Conservation (phyloP, 345 rosid genomes). For the Acer yangbiense region DNA sequence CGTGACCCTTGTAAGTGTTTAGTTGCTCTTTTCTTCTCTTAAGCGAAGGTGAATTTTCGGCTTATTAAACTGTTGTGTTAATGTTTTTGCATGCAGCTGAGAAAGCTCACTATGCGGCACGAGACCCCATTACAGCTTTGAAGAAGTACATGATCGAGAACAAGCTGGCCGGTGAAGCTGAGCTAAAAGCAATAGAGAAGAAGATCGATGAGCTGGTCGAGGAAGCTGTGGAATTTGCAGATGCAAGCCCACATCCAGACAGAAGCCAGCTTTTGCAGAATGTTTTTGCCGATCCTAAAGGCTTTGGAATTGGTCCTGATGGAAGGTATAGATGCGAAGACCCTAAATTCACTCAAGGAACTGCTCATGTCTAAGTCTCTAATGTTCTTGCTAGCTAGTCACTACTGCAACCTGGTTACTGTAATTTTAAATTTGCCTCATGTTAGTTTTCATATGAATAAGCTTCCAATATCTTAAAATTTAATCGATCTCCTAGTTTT, state of each 20-base stretch:
- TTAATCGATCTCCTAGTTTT: background rate
- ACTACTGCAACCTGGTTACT: background rate
- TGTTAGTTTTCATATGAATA: background rate
- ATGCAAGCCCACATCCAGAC: conserved; percentile 47
- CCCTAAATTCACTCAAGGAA: conserved; percentile 59
- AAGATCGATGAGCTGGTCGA: conserved; percentile 57
- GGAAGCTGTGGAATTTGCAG: conserved; percentile 61
- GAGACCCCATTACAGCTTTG: conserved; percentile 56
- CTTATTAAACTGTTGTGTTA: background rate
- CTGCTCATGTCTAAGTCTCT: conserved; percentile 45
- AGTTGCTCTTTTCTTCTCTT: background rate
- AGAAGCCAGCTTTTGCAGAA: conserved; percentile 59
- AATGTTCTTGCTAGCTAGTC: background rate
- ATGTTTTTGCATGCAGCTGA: conserved; percentile 37
- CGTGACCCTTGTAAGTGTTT: conserved; percentile 55
- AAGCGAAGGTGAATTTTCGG: background rate
- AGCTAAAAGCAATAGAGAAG: conserved; percentile 51
- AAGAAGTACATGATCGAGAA: conserved; percentile 50
- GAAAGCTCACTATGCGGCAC: conserved; percentile 56
- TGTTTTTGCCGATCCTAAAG: conserved; percentile 61
- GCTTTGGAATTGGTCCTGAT: conserved; percentile 56
- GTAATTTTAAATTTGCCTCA: background rate
- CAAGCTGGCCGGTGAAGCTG: conserved; percentile 49
- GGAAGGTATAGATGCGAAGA: conserved; percentile 60
- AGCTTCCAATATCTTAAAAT: background rate